These are phyloP conservation scores for Zygotorulaspora florentina DNA, from an alignment of 805 yeast species.

Conservation along the genomic window DNA sequence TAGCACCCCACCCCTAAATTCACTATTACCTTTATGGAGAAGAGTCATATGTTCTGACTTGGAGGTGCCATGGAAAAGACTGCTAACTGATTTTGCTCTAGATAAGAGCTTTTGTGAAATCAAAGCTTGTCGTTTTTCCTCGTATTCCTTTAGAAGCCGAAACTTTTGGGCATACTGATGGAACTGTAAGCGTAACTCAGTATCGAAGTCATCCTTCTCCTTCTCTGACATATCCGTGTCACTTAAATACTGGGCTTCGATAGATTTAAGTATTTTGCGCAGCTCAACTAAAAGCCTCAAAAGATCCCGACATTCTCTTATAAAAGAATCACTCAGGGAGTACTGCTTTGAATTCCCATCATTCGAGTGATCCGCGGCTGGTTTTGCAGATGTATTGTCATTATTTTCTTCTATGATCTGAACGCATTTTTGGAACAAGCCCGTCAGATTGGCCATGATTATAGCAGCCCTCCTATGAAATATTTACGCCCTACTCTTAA, in stretches of 20 bases:
- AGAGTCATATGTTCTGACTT: conserved; percentile 37
- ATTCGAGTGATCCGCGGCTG: not conserved
- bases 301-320: conserved; percentile 30
- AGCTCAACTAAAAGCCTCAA: conserved; percentile 31
- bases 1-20: conserved; percentile 47
- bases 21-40: conserved; percentile 38
- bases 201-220: conserved; percentile 54
- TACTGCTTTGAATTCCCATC: conserved; percentile 2
- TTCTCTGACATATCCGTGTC: conserved; percentile 37
- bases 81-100: conserved; percentile 22
- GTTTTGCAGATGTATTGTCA: not conserved
- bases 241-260: conserved; percentile 30
- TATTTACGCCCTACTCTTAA: not conserved
- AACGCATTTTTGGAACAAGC: conserved; percentile 28
- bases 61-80: conserved; percentile 31
- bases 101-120: conserved; percentile 23
- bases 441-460: conserved; percentile 31
- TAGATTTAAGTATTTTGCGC: conserved; percentile 22
- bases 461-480: not conserved
- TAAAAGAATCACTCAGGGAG: conserved; percentile 28
- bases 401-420: conserved; percentile 23
- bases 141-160: conserved; percentile 49
- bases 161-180: conserved; percentile 50
- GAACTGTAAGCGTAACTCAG: conserved; percentile 48
- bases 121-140: conserved; percentile 39